A percentile compares a stretch with the other conserved stretches of the same genome.
phyloP scores from a whole-genome alignment of 2,329 filamentous ascomycete species.

The Fusarium sambucinum region DNA sequence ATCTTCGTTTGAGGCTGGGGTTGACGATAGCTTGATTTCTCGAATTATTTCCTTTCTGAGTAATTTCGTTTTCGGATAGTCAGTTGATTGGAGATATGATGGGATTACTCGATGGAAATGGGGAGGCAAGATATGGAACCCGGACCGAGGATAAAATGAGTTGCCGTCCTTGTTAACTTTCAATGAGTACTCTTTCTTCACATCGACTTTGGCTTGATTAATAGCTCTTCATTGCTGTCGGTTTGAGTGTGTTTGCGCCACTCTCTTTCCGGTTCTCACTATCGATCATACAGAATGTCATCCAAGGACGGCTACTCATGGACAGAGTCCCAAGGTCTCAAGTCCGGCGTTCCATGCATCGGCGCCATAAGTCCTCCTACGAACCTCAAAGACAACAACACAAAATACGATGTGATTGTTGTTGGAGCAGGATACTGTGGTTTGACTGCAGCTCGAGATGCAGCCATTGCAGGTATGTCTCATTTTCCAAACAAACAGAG shows the following conservation, averaged over 20 bases:
- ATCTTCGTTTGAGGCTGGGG: neutral
- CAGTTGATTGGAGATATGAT: neutral
- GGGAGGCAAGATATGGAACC: neutral
- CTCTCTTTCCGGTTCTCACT: neutral
- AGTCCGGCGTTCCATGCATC: conserved; percentile 49
- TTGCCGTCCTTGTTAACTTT: conserved; percentile 19
- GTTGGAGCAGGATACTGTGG: conserved; percentile 51
- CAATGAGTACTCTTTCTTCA: neutral
- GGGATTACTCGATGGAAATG: neutral
- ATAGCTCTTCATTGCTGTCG: neutral
- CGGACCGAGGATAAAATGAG: conserved; percentile 29
- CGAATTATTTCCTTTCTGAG: conserved; percentile 5
- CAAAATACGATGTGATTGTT: conserved; percentile 47
- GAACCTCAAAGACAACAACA: conserved; percentile 28
- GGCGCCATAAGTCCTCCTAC: conserved; percentile 48
- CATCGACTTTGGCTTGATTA: neutral
- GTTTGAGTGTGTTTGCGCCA: neutral
- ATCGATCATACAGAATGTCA: conserved; percentile 37
- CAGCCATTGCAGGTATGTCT: conserved; percentile 43
- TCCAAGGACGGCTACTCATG: conserved; percentile 51
- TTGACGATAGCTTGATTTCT: neutral
- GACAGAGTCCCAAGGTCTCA: conserved; percentile 48
- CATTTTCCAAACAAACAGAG: rapidly evolving
- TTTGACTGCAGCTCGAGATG: conserved; percentile 48
- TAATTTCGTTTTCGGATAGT: neutral